Conservation (phyloP, 805 yeast genomes). For the Candida cerambycidarum region DNA sequence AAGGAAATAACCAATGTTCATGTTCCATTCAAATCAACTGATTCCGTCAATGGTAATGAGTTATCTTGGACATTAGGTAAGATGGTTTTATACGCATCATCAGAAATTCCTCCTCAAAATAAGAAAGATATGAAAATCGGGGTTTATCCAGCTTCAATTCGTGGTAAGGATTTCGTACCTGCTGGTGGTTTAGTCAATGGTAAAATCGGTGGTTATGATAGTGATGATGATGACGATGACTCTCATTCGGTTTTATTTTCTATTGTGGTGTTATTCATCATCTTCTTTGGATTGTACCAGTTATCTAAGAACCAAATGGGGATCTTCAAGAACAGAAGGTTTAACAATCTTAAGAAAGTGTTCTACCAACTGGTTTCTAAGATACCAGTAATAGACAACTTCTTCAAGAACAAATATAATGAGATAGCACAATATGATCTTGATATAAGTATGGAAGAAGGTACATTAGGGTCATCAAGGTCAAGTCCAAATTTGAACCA, state of each 20-base stretch:
- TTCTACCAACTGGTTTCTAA: slow-evolving; percentile 16
- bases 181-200: slow-evolving; percentile 21
- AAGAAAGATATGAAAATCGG: slow-evolving; percentile 30
- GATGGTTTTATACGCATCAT: slow-evolving; percentile 77
- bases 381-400: slow-evolving; percentile 22
- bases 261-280: slow-evolving; percentile 15
- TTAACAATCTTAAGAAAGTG: slow-evolving; percentile 13
- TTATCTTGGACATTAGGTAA: slow-evolving; percentile 95
- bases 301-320: slow-evolving; percentile 9
- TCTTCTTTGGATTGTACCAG: slow-evolving; percentile 14
- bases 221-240: slow-evolving; percentile 23
- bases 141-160: slow-evolving; percentile 40
- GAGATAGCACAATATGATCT: slow-evolving; percentile 20
- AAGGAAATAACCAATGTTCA: slow-evolving; percentile 30
- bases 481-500: slow-evolving; percentile 17
- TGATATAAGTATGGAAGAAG: slow-evolving; percentile 35
- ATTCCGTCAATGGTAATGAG: slow-evolving; percentile 77
- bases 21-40: slow-evolving; percentile 80
- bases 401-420: slow-evolving; percentile 13
- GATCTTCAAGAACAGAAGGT: slow-evolving; percentile 12
- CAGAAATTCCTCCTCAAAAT: slow-evolving; percentile 46
- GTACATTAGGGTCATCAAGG: slow-evolving; percentile 24
- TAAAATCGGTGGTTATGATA: slow-evolving; percentile 9
- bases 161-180: slow-evolving; percentile 31
- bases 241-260: slow-evolving; percentile 5